These are phyloP conservation scores for Larix sibirica DNA, from an alignment of 83 land plant species.

Conservation along the genomic window DNA sequence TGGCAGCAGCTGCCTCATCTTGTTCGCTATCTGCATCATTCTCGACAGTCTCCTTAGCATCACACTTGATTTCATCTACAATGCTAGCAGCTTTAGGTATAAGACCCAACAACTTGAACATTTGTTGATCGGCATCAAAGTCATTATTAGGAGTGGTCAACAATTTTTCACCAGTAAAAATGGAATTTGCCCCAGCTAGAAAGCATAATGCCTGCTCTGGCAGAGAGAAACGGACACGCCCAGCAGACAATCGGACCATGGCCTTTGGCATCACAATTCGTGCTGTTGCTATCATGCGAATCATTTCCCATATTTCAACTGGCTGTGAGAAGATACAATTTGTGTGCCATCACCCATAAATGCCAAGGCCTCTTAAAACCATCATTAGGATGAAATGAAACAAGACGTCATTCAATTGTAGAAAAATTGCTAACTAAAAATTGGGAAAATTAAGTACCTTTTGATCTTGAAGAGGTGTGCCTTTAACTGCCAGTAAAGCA, in stretches of 20 bases:
- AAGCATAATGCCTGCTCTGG: constrained; percentile 98
- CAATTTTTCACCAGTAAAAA: constrained; percentile 96
- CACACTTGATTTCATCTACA: constrained; percentile 22
- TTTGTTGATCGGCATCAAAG: constrained; percentile 87
- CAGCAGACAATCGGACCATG: constrained; percentile 98
- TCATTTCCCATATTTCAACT: constrained; percentile 99
- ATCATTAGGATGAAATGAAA: neutral
- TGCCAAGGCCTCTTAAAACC: neutral
- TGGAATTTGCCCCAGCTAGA: constrained; percentile 97
- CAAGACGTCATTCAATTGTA: neutral
- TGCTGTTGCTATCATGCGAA: constrained; percentile 97
- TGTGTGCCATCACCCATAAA: neutral
- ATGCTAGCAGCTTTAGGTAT: constrained; percentile 87
- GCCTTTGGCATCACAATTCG: constrained; percentile 98
- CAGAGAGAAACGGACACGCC: constrained; percentile 87
- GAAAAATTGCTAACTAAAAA: neutral
- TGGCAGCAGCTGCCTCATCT: too few species aligned
- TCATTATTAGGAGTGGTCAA: constrained; percentile 97
- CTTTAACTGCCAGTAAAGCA: constrained; percentile 93
- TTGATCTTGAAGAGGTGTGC: constrained; percentile 97
- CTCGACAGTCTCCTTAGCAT: neutral
- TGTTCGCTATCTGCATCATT: constrained; percentile 3
- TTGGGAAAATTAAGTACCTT: constrained; percentile 54
- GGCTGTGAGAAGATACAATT: constrained; percentile 63
- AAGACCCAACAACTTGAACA: constrained; percentile 93